Conservation (phyloP, 805 yeast genomes). For the Clavispora fructus region DNA sequence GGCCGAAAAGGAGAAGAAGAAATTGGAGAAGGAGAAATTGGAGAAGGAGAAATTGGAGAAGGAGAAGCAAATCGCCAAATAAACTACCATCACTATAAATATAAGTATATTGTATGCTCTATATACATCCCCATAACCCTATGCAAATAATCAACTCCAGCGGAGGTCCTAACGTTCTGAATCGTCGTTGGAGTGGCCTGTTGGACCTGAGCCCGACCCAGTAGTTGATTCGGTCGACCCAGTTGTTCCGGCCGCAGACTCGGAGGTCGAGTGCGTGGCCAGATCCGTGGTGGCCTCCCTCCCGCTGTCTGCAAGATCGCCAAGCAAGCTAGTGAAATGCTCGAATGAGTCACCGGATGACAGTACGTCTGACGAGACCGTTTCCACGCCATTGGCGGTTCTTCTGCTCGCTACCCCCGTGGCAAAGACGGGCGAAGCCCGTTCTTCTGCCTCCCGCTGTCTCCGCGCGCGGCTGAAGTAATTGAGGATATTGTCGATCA, state of each 20-base stretch:
- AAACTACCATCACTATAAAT: background rate
- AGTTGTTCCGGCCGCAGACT: background rate
- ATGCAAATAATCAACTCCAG: background rate
- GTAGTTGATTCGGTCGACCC: background rate
- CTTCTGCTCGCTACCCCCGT: slow-evolving; percentile 47
- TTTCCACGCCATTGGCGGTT: slow-evolving; percentile 41
- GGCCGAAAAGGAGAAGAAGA: slow-evolving; percentile 11
- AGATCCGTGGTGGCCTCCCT: too few species aligned
- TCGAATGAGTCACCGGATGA: background rate
- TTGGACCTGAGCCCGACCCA: background rate
- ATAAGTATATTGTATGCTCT: background rate
- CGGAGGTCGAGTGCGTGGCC: background rate
- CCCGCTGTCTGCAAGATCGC: background rate
- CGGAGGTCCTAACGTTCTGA: too few species aligned
- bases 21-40: slow-evolving; percentile 2
- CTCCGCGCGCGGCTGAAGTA: slow-evolving; percentile 7
- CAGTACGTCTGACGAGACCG: slow-evolving; percentile 16
- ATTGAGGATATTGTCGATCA: slow-evolving; percentile 12
- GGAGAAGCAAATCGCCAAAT: background rate
- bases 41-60: background rate
- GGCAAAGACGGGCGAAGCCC: slow-evolving; percentile 29
- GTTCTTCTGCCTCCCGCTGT: slow-evolving; percentile 3
- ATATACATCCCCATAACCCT: background rate
- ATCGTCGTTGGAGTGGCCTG: too few species aligned
- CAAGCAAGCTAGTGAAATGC: background rate